Evolutionary conservation across 192 early-diverging fungal species (phyloP), one percentile per base, ranked within the genome.

Genomic region (Gonapodya sp.): DNA sequence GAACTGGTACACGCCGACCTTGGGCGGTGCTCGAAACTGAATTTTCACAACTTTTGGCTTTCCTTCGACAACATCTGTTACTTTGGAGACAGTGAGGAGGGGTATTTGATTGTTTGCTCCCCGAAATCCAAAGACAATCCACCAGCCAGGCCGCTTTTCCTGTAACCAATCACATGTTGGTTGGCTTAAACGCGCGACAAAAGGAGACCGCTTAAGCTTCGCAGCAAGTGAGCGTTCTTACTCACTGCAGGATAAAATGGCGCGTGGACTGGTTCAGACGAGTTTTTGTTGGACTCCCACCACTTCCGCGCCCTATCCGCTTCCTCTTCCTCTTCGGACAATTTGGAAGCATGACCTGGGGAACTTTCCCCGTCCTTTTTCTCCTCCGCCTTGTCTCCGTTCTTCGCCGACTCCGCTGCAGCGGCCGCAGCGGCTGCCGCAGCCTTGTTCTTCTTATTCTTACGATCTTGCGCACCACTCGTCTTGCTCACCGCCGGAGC

Each of bases 21-120:
- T 87, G 72, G 93, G 93, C 35, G 97, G 97, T 1, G 96, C 93
- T 86, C 96, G 96, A 91, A 99, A 99, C 85, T 96, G 95, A 46
- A 98, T 84, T 36, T 90, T 89, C 75, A 95, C 85, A 36, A 64
- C 46, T 24, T 64, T 64, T 8, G 79, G 34, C 80, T 81, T 81
- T 73, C 84, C 85, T 14, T 88, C 89, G 0, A 84, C 91, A 77
- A 96, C 87, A 81, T 95, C 94, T 34, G 88, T 91, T 35, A 97
- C 89, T 81, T 95, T 95, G 78, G 89, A 86, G 2, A 92, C 92
- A 8, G 91, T 85, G 74, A 93, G 88, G 33, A 98, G 94, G 78
- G 96, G 90, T 78, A 93, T 94, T 82, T 94, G 92, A 37, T 91
- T 91, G 84, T 93, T 92, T 83, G 89, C 91, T 83, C 95, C 93